Evolutionary conservation across 169 alveolate genomes (phyloP), one percentile per base, ranked within the genome.

Genomic region (Plasmodium coatneyi): DNA sequence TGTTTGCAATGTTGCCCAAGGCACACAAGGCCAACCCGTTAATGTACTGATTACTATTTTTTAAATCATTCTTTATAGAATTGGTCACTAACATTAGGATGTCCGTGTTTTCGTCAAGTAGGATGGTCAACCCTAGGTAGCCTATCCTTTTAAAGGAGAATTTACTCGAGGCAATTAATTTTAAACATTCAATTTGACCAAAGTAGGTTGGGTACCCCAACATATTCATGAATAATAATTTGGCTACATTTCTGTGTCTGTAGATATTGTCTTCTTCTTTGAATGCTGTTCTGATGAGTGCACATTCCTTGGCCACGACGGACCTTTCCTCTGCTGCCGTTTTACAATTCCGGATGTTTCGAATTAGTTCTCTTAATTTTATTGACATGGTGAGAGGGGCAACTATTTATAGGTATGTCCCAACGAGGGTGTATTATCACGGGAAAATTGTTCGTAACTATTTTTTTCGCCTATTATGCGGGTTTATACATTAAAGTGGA

Each of bases 241-340:
- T 99, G 28, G 99, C 99, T 34, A 99, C 98, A 92, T 98, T 98
- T 92, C 99, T 97, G 56, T 98, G 99, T 71, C 99, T 97, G 89
- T 97, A 94, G 36, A 94, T 94, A 81, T 92, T 80, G 83, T 96
- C 97, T 71, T 97, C 98, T 56, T 97, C 98, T 90, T 97, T 98
- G 95, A 99, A 98, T 4, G 99, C 98, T 76, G 99, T 98, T 30
- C 99, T 96, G 46, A 99, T 99, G 81, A 96, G 97, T 0, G 99
- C 99, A 86, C 99, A 98, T 95, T 99, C 99, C 84, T 98, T 97
- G n/a, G 99, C 98, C 10, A 99, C 97, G 46, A 99, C 98, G 28
- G 99, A 99, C 84, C 99, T 95, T 92, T 99, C 99, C 92, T 99
- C 99, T 9, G 99, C 99, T 16, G 99, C 99, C 2, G 99, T 99